phyloP scores from a whole-genome alignment of 495 filamentous ascomycete species.

The Staphylotrichum tortipilum region DNA sequence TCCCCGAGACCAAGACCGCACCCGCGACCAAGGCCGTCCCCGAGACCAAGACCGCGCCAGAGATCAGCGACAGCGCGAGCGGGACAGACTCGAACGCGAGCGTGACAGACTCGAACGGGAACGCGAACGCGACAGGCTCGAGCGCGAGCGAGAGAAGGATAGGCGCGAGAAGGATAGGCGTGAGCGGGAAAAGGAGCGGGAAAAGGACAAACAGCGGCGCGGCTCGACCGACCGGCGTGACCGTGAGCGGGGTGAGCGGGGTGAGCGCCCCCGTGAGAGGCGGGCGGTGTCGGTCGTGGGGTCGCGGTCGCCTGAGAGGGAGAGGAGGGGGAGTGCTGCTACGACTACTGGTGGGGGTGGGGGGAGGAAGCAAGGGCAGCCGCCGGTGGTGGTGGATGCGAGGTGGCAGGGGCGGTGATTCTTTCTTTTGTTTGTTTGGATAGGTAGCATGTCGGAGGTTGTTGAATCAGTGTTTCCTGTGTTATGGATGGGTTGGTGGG shows the following conservation, averaged over 20 bases:
- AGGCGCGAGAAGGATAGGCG: neutral
- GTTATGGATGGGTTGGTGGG: no score
- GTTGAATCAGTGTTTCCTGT: no score
- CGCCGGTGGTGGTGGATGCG: no score
- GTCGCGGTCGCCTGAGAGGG: no score
- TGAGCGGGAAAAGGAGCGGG: conserved; percentile 1
- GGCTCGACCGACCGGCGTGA: conserved; percentile 6
- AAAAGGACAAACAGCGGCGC: conserved; percentile 4
- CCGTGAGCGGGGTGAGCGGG: conserved; percentile 7
- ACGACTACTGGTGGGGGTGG: conserved; percentile 1
- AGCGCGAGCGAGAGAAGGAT: conserved; percentile 6
- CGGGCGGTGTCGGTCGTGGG: conserved; percentile 5
- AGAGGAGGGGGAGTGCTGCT: no score
- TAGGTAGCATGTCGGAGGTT: no score
- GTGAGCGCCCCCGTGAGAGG: neutral
- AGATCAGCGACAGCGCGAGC: conserved; percentile 1
- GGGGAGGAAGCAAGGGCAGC: neutral
- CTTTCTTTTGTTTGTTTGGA: neutral
- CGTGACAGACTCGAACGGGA: neutral
- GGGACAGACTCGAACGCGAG: no score
- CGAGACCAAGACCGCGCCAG: neutral
- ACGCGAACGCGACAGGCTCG: neutral
- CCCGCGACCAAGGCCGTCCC: neutral
- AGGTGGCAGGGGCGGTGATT: no score
- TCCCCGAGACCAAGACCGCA: neutral